These are phyloP conservation scores for Aspergillus uvarum DNA, from an alignment of 2,329 filamentous ascomycete species.

Conservation along the genomic window DNA sequence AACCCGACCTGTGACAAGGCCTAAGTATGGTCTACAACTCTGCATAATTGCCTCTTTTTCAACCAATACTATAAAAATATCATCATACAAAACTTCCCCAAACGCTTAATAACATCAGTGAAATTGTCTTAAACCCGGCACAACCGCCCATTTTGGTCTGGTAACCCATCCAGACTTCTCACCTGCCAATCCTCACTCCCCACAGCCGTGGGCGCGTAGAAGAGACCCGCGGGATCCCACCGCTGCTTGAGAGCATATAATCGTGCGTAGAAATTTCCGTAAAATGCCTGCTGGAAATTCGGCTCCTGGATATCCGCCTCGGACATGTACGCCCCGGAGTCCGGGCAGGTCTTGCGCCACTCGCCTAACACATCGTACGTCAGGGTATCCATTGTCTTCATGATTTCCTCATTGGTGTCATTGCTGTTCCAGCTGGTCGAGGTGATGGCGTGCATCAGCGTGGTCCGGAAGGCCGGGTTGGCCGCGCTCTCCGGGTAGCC, in stretches of 20 bases:
- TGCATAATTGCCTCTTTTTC: too few relatives aligned
- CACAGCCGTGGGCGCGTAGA: slow-evolving; percentile 53
- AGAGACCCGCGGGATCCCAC: slow-evolving; percentile 52
- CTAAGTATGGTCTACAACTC: too few relatives aligned
- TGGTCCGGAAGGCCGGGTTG: slow-evolving; percentile 28
- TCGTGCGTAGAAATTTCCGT: slow-evolving; percentile 28
- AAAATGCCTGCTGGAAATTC: slow-evolving; percentile 33
- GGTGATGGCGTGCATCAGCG: slow-evolving; percentile 28
- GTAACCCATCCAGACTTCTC: slow-evolving; percentile 30
- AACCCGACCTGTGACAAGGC: too few relatives aligned
- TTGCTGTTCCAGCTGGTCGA: slow-evolving; percentile 24
- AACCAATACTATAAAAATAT: too few relatives aligned
- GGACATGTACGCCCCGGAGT: slow-evolving; percentile 40
- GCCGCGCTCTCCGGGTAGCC: slow-evolving; percentile 20
- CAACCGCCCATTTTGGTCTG: slow-evolving; percentile 42
- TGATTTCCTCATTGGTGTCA: slow-evolving; percentile 40
- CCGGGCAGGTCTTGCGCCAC: slow-evolving; percentile 28
- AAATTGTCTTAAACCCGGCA: slow-evolving; percentile 27
- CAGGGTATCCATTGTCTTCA: slow-evolving; percentile 21
- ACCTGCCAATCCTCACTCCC: slow-evolving; percentile 55
- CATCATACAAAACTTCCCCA: too few relatives aligned
- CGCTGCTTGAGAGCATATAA: slow-evolving; percentile 49
- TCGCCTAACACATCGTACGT: slow-evolving; percentile 20
- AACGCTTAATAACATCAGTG: accelerated
- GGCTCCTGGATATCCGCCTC: slow-evolving; percentile 50